Percentiles rank a stretch among this genome's conserved stretches.
phyloP scores from a whole-genome alignment of 2,329 filamentous ascomycete species.

The Alternaria metachromatica region DNA sequence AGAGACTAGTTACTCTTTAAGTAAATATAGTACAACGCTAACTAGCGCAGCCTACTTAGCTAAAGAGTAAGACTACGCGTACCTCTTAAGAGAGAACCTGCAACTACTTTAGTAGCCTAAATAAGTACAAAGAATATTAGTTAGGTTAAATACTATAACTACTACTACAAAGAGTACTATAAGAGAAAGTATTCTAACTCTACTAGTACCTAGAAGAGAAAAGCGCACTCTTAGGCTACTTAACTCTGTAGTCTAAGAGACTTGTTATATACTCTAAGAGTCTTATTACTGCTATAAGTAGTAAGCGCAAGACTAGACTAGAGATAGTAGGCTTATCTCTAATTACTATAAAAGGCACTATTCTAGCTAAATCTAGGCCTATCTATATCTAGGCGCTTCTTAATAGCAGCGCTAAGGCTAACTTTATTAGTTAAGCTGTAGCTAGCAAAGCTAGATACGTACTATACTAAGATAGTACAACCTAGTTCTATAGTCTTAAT shows the following conservation, averaged over 20 bases:
- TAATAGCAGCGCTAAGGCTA: background rate
- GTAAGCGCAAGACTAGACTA: no score
- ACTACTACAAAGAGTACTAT: background rate
- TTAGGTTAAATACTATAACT: background rate
- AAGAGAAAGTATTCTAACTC: constrained; percentile 7
- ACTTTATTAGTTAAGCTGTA: background rate
- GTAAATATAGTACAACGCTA: no score
- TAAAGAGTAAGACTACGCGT: no score
- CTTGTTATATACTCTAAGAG: background rate
- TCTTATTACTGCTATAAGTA: no score
- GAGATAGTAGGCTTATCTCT: background rate
- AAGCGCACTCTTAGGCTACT: background rate
- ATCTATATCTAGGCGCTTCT: background rate
- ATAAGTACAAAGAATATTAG: background rate
- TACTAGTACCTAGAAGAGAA: background rate
- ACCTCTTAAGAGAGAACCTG: no score
- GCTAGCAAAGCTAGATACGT: background rate
- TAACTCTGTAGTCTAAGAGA: background rate
- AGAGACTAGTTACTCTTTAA: no score
- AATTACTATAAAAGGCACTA: background rate
- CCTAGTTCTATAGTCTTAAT: no score
- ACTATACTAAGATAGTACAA: no score
- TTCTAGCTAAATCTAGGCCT: background rate
- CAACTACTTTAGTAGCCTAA: background rate
- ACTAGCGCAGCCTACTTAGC: no score